These are phyloP conservation scores for Calocera cornea DNA, from an alignment of 768 basidiomycete species.

Conservation along the genomic window DNA sequence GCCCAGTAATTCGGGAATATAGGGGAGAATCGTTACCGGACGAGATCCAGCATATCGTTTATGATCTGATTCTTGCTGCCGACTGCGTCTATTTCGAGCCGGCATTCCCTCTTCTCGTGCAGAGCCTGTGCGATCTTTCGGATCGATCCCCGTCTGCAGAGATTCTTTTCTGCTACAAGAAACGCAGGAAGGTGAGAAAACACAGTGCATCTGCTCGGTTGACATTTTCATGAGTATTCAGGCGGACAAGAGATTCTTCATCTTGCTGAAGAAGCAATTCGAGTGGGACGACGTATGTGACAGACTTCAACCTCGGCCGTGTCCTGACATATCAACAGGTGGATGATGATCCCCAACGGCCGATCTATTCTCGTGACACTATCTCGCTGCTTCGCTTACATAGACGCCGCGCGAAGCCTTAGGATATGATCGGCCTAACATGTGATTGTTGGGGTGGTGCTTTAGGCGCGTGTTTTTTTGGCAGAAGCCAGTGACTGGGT, in stretches of 20 bases:
- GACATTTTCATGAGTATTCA: slow-evolving; percentile 20
- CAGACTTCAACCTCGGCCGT: neutral
- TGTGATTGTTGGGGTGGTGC: neutral
- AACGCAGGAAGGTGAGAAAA: slow-evolving; percentile 63
- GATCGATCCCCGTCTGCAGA: slow-evolving; percentile 34
- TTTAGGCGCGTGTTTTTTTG: neutral
- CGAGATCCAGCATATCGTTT: slow-evolving; percentile 32
- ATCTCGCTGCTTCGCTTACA: slow-evolving; percentile 47
- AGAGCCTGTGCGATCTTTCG: slow-evolving; percentile 56
- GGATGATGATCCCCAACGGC: slow-evolving; percentile 45
- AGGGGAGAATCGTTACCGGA: slow-evolving; percentile 55
- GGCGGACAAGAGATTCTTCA: slow-evolving; percentile 84
- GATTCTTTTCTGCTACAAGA: slow-evolving; percentile 86
- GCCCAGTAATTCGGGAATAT: neutral
- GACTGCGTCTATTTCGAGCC: slow-evolving; percentile 96
- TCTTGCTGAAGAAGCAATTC: slow-evolving; percentile 63
- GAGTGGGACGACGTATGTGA: slow-evolving; percentile 47
- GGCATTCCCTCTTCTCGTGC: slow-evolving; percentile 73
- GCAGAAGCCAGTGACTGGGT: neutral
- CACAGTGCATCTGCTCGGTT: neutral
- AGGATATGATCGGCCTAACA: neutral
- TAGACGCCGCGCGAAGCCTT: neutral
- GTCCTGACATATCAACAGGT: slow-evolving; percentile 30
- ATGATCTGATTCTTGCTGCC: slow-evolving; percentile 67
- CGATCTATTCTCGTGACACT: slow-evolving; percentile 46